These are phyloP conservation scores for Chamaenerion angustifolium DNA, from an alignment of 345 rosid species.

Conservation along the genomic window DNA sequence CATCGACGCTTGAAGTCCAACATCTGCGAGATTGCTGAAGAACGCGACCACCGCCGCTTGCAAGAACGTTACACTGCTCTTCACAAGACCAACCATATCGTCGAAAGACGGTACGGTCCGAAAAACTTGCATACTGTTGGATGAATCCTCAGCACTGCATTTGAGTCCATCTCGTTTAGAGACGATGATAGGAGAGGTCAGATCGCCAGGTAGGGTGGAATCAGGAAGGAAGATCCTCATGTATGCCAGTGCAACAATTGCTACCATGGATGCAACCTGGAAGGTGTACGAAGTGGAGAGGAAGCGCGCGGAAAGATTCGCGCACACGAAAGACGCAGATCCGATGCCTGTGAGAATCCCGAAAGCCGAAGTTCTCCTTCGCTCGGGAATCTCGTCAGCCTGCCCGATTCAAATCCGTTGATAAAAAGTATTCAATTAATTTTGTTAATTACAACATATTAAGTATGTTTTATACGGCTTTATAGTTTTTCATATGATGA, in stretches of 20 bases:
- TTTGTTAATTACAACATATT: too few species aligned
- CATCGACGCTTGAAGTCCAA: conserved; percentile 61
- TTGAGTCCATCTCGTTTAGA: conserved; percentile 11
- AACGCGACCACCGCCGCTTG: conserved; percentile 70
- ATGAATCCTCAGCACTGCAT: not conserved
- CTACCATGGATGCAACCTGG: conserved; percentile 48
- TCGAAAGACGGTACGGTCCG: conserved; percentile 31
- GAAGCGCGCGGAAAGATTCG: conserved; percentile 56
- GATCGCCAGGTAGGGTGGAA: conserved; percentile 19
- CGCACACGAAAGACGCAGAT: conserved; percentile 62
- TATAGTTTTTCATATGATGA: too few species aligned
- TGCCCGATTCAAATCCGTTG: conserved; percentile 2
- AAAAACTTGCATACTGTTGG: too few species aligned
- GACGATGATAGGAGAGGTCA: conserved; percentile 26
- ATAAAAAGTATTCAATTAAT: too few species aligned
- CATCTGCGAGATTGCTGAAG: conserved; percentile 57
- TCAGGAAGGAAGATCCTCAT: conserved; percentile 62
- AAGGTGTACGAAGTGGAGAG: conserved; percentile 60
- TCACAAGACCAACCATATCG: conserved; percentile 38
- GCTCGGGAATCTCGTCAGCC: conserved; percentile 65
- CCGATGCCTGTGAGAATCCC: conserved; percentile 59
- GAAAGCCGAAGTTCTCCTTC: conserved; percentile 45
- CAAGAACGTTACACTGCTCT: conserved; percentile 49
- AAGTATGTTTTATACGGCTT: too few species aligned
- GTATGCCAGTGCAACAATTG: conserved; percentile 34